Evolutionary conservation across 306 rosid species (phyloP).

Genomic region (Ammopiptanthus mongolicus): DNA sequence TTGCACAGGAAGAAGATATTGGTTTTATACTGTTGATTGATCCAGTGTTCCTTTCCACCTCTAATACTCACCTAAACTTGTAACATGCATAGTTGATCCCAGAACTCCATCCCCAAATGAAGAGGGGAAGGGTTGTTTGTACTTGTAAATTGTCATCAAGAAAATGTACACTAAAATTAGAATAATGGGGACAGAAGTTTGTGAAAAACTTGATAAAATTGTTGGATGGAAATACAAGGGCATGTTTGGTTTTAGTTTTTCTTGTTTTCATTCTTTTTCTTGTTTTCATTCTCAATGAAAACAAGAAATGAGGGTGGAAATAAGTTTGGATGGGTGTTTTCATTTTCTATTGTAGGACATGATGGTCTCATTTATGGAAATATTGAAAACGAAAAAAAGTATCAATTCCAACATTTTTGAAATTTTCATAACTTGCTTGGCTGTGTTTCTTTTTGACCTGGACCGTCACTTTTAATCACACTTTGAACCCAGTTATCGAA

Average conservation of each 20-base stretch:
- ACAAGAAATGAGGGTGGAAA: not conserved
- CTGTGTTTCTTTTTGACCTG: not conserved
- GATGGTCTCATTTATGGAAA: too few relatives aligned
- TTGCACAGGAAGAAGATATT: constrained; percentile 1
- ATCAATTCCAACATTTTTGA: too few relatives aligned
- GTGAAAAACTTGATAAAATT: not conserved
- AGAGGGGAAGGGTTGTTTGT: constrained; percentile 20
- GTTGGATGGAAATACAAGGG: not conserved
- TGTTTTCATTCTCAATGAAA: too few relatives aligned
- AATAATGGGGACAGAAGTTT: not conserved
- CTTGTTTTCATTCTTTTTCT: too few relatives aligned
- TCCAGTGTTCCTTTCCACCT: not conserved
- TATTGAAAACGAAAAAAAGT: too few relatives aligned
- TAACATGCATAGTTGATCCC: constrained; percentile 26
- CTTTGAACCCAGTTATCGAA: too few relatives aligned
- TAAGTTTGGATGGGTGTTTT: too few relatives aligned
- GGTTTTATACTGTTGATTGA: not conserved
- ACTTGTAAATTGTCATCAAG: constrained; percentile 12
- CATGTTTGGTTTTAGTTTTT: too few relatives aligned
- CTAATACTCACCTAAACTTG: constrained; percentile 23
- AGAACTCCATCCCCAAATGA: constrained; percentile 13
- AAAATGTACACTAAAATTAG: constrained; percentile 17
- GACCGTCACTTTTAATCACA: too few relatives aligned
- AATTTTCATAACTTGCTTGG: not conserved
- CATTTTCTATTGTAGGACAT: too few relatives aligned